A percentile compares a stretch with the other conserved stretches of the same genome.
phyloP scores from a whole-genome alignment of 768 basidiomycete genomes.

The Lentinula aciculospora region DNA sequence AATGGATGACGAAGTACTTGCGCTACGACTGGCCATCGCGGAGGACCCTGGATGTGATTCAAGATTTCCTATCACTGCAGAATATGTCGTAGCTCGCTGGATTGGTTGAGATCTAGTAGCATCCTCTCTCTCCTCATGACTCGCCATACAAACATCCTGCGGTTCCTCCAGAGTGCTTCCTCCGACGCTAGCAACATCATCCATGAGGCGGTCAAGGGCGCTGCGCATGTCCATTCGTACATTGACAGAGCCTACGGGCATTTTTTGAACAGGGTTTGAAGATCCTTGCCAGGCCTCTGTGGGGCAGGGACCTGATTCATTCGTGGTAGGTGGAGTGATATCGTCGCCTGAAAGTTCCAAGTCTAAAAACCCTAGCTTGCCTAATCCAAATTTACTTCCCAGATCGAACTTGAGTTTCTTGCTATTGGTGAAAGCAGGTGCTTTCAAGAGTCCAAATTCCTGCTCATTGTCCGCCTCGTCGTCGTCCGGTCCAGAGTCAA shows the following conservation, averaged over 20 bases:
- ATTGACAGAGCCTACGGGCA: slow-evolving; percentile 45
- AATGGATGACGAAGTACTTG: slow-evolving; percentile 36
- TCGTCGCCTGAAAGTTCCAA: not conserved
- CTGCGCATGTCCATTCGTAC: slow-evolving; percentile 69
- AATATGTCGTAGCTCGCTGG: slow-evolving; percentile 50
- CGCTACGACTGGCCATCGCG: slow-evolving; percentile 32
- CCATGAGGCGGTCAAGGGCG: slow-evolving; percentile 69
- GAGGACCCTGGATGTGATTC: slow-evolving; percentile 16
- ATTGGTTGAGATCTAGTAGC: slow-evolving; percentile 22
- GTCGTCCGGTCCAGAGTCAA: slow-evolving; percentile 11
- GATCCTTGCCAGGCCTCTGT: not conserved
- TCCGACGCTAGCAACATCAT: slow-evolving; percentile 51
- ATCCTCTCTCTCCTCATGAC: slow-evolving; percentile 24
- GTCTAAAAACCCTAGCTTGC: slow-evolving; percentile 10
- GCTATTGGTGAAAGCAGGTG: slow-evolving; percentile 14
- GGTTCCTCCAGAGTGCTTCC: slow-evolving; percentile 11
- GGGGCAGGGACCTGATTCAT: not conserved
- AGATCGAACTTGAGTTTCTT: slow-evolving; percentile 36
- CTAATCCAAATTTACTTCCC: slow-evolving; percentile 41
- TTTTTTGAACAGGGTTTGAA: slow-evolving; percentile 15
- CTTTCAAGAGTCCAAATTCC: slow-evolving; percentile 25
- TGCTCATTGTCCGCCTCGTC: slow-evolving; percentile 15
- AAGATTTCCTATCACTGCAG: slow-evolving; percentile 29
- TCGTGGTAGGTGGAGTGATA: not conserved
- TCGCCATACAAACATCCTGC: slow-evolving; percentile 36